Base-by-base conservation (phyloP, 1,284 basidiomycete genomes). In the Moniliella sp. region DNA sequence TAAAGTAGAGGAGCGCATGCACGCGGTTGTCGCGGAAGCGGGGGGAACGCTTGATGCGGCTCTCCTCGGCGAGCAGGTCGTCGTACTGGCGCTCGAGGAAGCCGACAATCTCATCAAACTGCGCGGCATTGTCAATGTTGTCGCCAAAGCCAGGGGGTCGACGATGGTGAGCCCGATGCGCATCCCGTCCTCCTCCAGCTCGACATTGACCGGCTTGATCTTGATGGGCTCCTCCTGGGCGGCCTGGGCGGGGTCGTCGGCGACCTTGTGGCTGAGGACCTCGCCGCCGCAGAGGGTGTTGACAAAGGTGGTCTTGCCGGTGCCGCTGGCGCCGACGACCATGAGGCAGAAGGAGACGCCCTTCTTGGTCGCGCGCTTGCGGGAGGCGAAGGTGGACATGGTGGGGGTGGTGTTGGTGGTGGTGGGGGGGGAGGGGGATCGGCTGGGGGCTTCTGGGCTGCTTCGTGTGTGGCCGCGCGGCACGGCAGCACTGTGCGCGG, bases 1-100 rank as follows among this genome's bases (percentile, higher is more conserved):
- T 93, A 62, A 99, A 99, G 69, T 99, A 99, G 39, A 99, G 72
- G 33, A 97, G 68, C 11, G 83, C 86, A 53, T 97, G 91, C 9
- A 66, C 63, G 38, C 60, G 56, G 69, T 94, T 94, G 66, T 99
- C 91, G 60, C 84, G 75, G 73, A 94, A 97, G 43, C 91, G 78
- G 15, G 88, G 86, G 67, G 94, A 94, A 71, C 91, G 88, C 69
- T 93, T 97, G 68, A 97, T 97, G 57, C 91, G 75, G 42, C 82
- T 88, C 67, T 99, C 91, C 63, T 97, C 88, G 7, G 88, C 84
- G 42, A 99, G 70, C 62, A 97, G 93, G 55, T 97, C 88, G 49
- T 97, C 91, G 66, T 97, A 97, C 73, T 97, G 88, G 41, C 88
- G 77, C 64, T 99, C 91, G 42, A 99, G 76, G 66, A 97, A 75